Base-by-base conservation (phyloP, 495 filamentous ascomycete genomes). In the Lasiosphaeria miniovina region DNA sequence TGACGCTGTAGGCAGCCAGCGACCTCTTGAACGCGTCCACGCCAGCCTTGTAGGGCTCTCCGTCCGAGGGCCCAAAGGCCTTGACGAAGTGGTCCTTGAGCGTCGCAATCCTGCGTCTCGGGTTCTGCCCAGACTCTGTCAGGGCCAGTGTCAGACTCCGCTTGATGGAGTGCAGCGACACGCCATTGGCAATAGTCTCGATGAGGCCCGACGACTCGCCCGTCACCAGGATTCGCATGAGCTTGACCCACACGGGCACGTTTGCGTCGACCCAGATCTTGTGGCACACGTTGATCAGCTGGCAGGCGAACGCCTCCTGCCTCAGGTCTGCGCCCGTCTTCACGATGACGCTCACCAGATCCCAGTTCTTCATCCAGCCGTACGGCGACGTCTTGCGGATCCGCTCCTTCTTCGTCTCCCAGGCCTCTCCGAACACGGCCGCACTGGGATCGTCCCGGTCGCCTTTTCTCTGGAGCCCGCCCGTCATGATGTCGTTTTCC, bases 401-500 rank as follows among this genome's bases (percentile, higher is more conserved):
- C 31, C 88, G 86, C 71, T 90, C 88, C 65, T 86, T 88, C 65
- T 91, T 91, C 51, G 80, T 76, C 54, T 83, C 79, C 88, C 88
- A 91, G 46, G 87, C 88, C 70, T 91, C 88, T 54, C 88, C 88
- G 65, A 91, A 90, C 6, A 88, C 89, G 9, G 88, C 88, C 32
- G 88, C 88, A 61, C 86, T 88, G n/a, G 88, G 88, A 67, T 91
- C 88, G 63, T 90, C 88, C 33, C 88, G 83, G 66, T 91, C 88
- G 15, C 88, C 88, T 66, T 87, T 87, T 36, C 87, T 83, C 64
- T 86, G 86, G 5, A 91, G 81, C 34, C 88, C 88, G 53, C 87
- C 88, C 17, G 88, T 91, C 74, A 87, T 89, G 68, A 86, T 77
- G 68, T 91, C 88, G 70, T 91, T 91, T 71, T 91, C 88, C 88